Conservation (phyloP, 1,284 basidiomycete genomes). For the Ustilago vetiveriae region DNA sequence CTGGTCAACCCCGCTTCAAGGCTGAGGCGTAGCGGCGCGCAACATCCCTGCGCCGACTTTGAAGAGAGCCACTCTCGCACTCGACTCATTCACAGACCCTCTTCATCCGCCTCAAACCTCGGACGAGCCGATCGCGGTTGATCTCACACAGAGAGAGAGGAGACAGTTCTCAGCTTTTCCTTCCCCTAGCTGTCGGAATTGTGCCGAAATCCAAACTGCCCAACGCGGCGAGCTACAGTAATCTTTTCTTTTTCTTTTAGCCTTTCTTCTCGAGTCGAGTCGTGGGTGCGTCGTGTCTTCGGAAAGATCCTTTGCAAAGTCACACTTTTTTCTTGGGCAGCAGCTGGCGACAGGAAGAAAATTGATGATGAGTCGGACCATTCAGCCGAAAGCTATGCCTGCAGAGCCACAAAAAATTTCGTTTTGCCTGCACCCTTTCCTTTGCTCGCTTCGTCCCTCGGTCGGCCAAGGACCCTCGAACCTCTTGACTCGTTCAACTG, state of each 20-base stretch:
- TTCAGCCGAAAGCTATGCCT: background rate
- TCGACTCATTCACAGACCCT: too few species aligned
- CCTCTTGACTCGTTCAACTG: too few species aligned
- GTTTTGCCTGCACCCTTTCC: background rate
- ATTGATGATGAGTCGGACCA: background rate
- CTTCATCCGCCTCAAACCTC: too few species aligned
- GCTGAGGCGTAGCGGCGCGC: too few species aligned
- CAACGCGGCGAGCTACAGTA: slow-evolving; percentile 5
- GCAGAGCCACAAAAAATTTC: too few species aligned
- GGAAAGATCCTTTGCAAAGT: slow-evolving; percentile 12
- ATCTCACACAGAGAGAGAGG: too few species aligned
- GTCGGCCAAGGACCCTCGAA: too few species aligned
- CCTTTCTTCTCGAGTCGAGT: slow-evolving; percentile 10
- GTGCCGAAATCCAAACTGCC: slow-evolving; percentile 1
- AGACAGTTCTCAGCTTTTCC: too few species aligned
- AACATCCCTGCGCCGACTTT: too few species aligned
- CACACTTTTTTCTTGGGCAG: background rate
- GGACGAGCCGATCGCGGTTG: too few species aligned
- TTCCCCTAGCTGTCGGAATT: background rate
- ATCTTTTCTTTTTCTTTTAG: background rate
- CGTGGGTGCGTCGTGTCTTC: background rate
- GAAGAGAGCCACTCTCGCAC: too few species aligned
- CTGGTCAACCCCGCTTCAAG: too few species aligned
- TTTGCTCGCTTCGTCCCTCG: background rate
- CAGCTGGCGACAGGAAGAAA: background rate